A percentile compares a stretch with the other conserved stretches of the same genome.
Evolutionary conservation across 1,284 basidiomycete species (phyloP).

Genomic region (Rhizopogon parksii): DNA sequence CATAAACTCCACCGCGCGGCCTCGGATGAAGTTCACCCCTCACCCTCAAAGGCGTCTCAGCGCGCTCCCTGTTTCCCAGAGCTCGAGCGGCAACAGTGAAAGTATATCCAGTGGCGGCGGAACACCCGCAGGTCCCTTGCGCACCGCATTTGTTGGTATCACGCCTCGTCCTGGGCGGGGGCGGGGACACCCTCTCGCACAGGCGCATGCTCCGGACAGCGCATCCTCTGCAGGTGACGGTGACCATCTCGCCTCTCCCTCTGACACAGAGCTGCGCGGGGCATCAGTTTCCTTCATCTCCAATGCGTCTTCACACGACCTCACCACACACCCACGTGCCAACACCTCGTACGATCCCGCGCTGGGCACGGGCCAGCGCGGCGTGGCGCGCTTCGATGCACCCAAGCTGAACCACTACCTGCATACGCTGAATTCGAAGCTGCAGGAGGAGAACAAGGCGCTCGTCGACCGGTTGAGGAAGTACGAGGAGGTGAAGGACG

Average conservation of each 20-base stretch:
- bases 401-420: slow-evolving; percentile 76
- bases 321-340: slow-evolving; percentile 70
- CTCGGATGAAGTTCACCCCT: slow-evolving; percentile 60
- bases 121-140: slow-evolving; percentile 27
- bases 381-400: slow-evolving; percentile 71
- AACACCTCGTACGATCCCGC: slow-evolving; percentile 81
- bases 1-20: slow-evolving; percentile 71
- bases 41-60: slow-evolving; percentile 42
- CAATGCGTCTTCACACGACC: slow-evolving; percentile 76
- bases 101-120: slow-evolving; percentile 12
- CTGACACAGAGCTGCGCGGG: slow-evolving; percentile 23
- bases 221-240: slow-evolving; percentile 17
- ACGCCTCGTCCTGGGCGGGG: slow-evolving; percentile 49
- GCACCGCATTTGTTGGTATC: slow-evolving; percentile 51
- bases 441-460: slow-evolving; percentile 76
- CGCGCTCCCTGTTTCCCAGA: slow-evolving; percentile 15
- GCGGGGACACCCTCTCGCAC: slow-evolving; percentile 48
- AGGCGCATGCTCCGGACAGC: slow-evolving; percentile 24
- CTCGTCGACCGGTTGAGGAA: slow-evolving; percentile 44
- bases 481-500: slow-evolving; percentile 34
- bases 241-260: slow-evolving; percentile 8
- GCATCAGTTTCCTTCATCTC: slow-evolving; percentile 65
- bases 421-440: slow-evolving; percentile 69
- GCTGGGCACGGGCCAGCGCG: slow-evolving; percentile 60
- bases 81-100: slow-evolving; percentile 9